Evolutionary conservation across 2,329 filamentous ascomycete genomes (phyloP).

Genomic region (Fusarium siculi): DNA sequence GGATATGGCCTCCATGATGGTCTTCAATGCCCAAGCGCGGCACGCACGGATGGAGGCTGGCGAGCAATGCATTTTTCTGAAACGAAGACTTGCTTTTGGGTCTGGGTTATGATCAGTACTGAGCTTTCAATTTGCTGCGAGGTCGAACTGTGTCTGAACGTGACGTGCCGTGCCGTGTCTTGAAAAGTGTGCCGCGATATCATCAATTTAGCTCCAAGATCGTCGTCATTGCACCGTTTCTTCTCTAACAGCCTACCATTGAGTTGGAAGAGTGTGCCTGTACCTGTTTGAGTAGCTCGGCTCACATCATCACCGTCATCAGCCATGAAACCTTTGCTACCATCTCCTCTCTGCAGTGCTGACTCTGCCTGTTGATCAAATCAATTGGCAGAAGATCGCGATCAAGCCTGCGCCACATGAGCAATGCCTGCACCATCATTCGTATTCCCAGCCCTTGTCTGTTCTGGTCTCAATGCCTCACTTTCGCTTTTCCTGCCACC

Average conservation of each 20-base stretch:
- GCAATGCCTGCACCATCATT: constrained; percentile 5
- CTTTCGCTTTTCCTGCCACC: constrained; percentile 30
- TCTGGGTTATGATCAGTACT: neutral
- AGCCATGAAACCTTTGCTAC: neutral
- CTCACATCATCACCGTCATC: constrained; percentile 26
- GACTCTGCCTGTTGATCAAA: constrained; percentile 1
- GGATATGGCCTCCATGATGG: constrained; percentile 13
- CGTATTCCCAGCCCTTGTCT: constrained; percentile 21
- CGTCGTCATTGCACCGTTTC: constrained; percentile 23
- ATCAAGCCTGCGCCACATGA: constrained; percentile 26
- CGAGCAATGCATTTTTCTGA: neutral
- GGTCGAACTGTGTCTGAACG: constrained; percentile 3
- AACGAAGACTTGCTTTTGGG: neutral
- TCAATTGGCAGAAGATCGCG: constrained; percentile 17
- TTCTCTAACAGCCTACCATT: neutral
- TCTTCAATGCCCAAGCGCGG: constrained; percentile 17
- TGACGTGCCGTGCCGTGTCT: constrained; percentile 28
- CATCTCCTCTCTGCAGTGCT: constrained; percentile 6
- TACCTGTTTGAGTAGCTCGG: constrained; percentile 9
- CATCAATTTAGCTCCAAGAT: constrained; percentile 28
- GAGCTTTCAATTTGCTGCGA: neutral
- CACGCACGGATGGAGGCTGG: constrained; percentile 20
- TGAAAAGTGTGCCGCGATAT: constrained; percentile 20
- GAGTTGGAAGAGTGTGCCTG: neutral
- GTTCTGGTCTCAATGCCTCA: constrained; percentile 20